Conservation (phyloP, 306 rosid species). For the Dicorynia guianensis region DNA sequence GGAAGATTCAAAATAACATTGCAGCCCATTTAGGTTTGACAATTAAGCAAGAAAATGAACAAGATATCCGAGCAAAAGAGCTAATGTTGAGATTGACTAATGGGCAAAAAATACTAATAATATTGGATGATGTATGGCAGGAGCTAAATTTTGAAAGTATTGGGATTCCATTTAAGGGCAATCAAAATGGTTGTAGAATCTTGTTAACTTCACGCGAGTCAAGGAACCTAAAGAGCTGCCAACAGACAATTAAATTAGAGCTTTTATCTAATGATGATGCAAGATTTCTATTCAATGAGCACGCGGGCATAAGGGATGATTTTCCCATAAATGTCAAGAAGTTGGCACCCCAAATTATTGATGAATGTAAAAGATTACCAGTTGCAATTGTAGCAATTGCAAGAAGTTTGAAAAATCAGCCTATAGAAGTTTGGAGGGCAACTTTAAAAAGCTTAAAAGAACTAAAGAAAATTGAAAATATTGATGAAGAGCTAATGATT, state of each 20-base stretch:
- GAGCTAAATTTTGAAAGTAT: neutral
- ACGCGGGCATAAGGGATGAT: neutral
- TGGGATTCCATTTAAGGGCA: neutral
- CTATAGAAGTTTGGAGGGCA: neutral
- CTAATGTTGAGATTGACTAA: neutral
- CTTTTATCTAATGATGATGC: neutral
- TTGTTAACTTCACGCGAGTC: neutral
- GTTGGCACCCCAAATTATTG: neutral
- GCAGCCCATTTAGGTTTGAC: neutral
- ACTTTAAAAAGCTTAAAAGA: neutral
- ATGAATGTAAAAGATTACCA: neutral
- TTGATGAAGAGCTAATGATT: no score
- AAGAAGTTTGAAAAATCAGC: neutral
- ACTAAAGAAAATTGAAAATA: no score
- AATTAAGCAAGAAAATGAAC: rapidly evolving
- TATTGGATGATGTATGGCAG: neutral
- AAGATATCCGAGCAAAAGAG: rapidly evolving
- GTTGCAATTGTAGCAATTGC: neutral
- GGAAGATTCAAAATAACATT: neutral
- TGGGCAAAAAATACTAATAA: neutral
- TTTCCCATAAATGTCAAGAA: neutral
- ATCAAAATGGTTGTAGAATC: neutral
- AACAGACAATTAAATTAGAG: neutral
- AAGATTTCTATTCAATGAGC: neutral
- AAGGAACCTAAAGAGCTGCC: neutral